phyloP scores from a whole-genome alignment of 1,284 basidiomycete genomes.

The Cryptococcus amylolentus region DNA sequence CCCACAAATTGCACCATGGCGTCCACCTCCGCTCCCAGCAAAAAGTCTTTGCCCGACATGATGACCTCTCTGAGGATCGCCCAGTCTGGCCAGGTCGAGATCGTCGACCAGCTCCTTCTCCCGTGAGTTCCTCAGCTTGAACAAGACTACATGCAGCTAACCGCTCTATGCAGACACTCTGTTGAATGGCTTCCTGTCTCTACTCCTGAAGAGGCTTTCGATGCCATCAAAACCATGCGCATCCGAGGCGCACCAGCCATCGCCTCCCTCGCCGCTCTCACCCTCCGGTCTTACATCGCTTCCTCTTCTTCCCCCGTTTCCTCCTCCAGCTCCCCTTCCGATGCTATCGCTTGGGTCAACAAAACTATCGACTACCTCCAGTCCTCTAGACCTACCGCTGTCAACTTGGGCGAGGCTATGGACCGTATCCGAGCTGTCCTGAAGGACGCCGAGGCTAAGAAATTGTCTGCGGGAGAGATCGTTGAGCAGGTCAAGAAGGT shows the following conservation, averaged over 20 bases:
- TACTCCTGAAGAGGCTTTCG: constrained; percentile 73
- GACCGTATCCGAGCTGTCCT: constrained; percentile 60
- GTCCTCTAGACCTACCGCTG: constrained; percentile 86
- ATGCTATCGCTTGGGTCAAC: constrained; percentile 18
- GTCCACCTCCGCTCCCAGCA: constrained; percentile 31
- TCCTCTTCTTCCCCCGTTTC: constrained; percentile 19
- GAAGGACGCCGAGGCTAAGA: constrained; percentile 42
- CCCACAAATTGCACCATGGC: constrained; percentile 19
- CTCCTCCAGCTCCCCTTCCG: constrained; percentile 23
- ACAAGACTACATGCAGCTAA: not conserved
- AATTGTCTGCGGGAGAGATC: constrained; percentile 49
- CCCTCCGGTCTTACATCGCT: constrained; percentile 60
- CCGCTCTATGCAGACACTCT: constrained; percentile 54
- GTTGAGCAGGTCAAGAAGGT: constrained; percentile 59
- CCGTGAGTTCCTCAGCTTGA: constrained; percentile 51
- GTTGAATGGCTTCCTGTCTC: constrained; percentile 68
- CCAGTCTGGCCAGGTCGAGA: constrained; percentile 64
- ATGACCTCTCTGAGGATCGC: constrained; percentile 62
- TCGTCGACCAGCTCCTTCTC: constrained; percentile 77
- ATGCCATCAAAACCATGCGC: constrained; percentile 89
- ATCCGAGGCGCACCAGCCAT: constrained; percentile 93
- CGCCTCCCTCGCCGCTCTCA: constrained; percentile 78
- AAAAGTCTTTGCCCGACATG: constrained; percentile 47
- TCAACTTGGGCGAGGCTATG: constrained; percentile 81
- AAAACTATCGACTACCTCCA: constrained; percentile 67